A percentile compares a stretch with the other conserved stretches of the same genome.
Conservation (phyloP, 2,329 filamentous ascomycete species). For the Beauveria varroae region DNA sequence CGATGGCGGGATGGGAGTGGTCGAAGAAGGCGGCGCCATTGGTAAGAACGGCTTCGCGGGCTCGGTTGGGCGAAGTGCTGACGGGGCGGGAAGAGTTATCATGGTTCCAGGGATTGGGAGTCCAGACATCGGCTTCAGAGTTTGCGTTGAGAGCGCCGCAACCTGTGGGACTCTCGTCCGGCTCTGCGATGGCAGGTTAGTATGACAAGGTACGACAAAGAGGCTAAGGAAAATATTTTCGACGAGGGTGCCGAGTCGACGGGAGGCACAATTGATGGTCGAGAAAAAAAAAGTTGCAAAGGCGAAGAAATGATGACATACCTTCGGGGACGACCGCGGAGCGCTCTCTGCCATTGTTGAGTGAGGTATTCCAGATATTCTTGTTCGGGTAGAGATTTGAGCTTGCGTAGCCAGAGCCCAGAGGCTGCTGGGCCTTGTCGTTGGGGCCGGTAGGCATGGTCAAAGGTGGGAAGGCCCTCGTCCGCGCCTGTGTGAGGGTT, state of each 20-base stretch:
- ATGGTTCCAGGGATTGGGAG: slow-evolving; percentile 51
- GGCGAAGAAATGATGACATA: slow-evolving; percentile 24
- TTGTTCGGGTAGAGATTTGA: slow-evolving; percentile 28
- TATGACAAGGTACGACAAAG: background rate
- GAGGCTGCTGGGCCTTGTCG: slow-evolving; percentile 27
- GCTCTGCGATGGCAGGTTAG: slow-evolving; percentile 16
- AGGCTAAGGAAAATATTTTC: background rate
- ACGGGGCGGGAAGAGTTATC: slow-evolving; percentile 37
- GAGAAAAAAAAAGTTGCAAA: background rate
- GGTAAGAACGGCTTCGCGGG: slow-evolving; percentile 39
- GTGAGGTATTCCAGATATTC: slow-evolving; percentile 33
- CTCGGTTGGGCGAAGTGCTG: slow-evolving; percentile 51
- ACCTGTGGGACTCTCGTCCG: slow-evolving; percentile 46
- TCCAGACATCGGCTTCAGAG: slow-evolving; percentile 62
- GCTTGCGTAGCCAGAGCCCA: slow-evolving; percentile 33
- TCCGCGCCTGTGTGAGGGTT: slow-evolving; percentile 22
- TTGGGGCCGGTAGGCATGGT: slow-evolving; percentile 27
- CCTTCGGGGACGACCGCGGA: slow-evolving; percentile 38
- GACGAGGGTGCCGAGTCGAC: background rate
- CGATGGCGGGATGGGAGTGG: slow-evolving; percentile 36
- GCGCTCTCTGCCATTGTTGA: slow-evolving; percentile 33
- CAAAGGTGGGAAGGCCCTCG: slow-evolving; percentile 32
- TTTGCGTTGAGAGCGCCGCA: slow-evolving; percentile 62
- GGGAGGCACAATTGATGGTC: background rate
- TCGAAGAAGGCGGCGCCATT: slow-evolving; percentile 39